Percentiles rank a stretch among this genome's conserved stretches.
Conservation (phyloP, 2,329 filamentous ascomycete species). For the Arthroderma sp. region DNA sequence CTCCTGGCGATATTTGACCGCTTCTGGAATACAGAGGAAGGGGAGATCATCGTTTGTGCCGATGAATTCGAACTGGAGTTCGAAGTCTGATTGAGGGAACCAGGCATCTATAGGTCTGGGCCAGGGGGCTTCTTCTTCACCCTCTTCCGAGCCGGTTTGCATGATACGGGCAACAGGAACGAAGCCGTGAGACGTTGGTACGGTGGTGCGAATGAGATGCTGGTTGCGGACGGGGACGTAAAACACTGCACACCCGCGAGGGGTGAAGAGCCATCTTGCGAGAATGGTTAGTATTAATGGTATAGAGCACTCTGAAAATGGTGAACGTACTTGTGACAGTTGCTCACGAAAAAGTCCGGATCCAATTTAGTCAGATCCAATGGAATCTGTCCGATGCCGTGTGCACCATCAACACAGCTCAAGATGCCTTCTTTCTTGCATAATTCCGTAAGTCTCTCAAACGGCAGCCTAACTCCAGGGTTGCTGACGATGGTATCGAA, state of each 20-base stretch:
- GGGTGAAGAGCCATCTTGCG: slow-evolving; percentile 63
- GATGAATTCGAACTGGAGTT: slow-evolving; percentile 61
- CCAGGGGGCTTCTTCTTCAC: slow-evolving; percentile 1
- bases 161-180: slow-evolving; percentile 31
- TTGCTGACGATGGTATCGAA: slow-evolving; percentile 72
- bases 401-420: slow-evolving; percentile 71
- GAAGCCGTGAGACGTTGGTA: slow-evolving; percentile 75
- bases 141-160: neutral
- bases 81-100: slow-evolving; percentile 45
- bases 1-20: slow-evolving; percentile 56
- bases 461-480: slow-evolving; percentile 71
- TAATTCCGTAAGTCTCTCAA: slow-evolving; percentile 50
- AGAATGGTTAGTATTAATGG: neutral
- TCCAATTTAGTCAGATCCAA: slow-evolving; percentile 55
- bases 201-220: slow-evolving; percentile 55
- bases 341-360: slow-evolving; percentile 77
- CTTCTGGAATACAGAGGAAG: slow-evolving; percentile 59
- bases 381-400: slow-evolving; percentile 67
- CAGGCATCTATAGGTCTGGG: slow-evolving; percentile 3
- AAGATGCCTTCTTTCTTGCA: slow-evolving; percentile 58
- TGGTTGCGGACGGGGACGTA: slow-evolving; percentile 71
- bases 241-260: slow-evolving; percentile 67
- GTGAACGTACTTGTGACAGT: slow-evolving; percentile 57
- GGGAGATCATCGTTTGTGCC: slow-evolving; percentile 63
- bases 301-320: neutral